Evolutionary conservation across 305 asterid species (phyloP).

Genomic region (Solanum hybrid): DNA sequence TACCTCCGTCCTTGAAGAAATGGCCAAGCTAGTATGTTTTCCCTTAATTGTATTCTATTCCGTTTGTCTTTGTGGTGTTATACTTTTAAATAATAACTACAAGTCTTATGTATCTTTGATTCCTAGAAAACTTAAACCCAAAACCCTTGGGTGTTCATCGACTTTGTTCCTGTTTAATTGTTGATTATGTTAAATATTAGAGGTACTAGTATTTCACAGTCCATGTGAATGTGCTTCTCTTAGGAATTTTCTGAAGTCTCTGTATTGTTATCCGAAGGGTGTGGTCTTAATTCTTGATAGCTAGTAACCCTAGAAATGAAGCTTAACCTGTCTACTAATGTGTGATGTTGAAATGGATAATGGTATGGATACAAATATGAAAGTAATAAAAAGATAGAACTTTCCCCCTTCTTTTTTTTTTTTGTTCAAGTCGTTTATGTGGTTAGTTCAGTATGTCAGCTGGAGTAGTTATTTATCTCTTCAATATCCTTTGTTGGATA

Average conservation of each 20-base stretch:
- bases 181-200: not conserved
- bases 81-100: not conserved
- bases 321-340: not conserved
- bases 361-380: not conserved
- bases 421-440: not conserved
- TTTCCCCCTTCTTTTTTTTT: not conserved
- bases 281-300: not conserved
- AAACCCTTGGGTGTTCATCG: not conserved
- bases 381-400: not conserved
- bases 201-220: not conserved
- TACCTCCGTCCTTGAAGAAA: slow-evolving; percentile 83
- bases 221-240: not conserved
- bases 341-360: not conserved
- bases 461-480: not conserved
- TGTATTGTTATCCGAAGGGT: not conserved
- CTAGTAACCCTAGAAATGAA: not conserved
- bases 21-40: slow-evolving; percentile 67
- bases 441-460: not conserved
- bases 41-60: not conserved
- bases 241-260: not conserved
- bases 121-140: not conserved
- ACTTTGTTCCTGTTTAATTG: not conserved
- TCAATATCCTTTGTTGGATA: not conserved
- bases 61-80: not conserved
- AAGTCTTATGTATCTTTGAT: not conserved